Percentiles rank a stretch among this genome's conserved stretches.
These are phyloP conservation scores for Xerocomus brunneocitrinus DNA, from an alignment of 768 basidiomycete species.

Conservation along the genomic window DNA sequence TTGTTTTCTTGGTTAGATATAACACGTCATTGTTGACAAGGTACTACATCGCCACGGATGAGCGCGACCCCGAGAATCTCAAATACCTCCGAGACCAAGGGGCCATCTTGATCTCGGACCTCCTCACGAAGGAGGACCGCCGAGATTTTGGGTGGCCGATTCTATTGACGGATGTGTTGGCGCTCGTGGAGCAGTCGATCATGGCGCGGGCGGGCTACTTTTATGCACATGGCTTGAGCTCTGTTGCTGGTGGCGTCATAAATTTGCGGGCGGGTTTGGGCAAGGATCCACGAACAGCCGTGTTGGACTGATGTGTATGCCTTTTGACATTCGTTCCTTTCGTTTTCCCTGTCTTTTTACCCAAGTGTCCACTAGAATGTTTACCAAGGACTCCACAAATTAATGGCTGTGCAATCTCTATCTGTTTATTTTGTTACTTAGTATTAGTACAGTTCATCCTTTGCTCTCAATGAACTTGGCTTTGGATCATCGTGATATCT, in stretches of 20 bases:
- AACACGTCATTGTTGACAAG: conserved; percentile 5
- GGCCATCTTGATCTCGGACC: conserved; percentile 38
- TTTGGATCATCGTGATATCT: too few species aligned
- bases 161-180: conserved; percentile 41
- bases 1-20: background rate
- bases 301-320: conserved; percentile 27
- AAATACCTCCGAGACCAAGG: conserved; percentile 18
- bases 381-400: too few species aligned
- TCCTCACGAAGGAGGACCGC: conserved; percentile 39
- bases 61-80: conserved; percentile 31
- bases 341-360: too few species aligned
- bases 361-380: too few species aligned
- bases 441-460: too few species aligned
- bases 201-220: conserved; percentile 33
- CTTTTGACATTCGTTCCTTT: too few species aligned
- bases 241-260: conserved; percentile 38
- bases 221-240: conserved; percentile 38
- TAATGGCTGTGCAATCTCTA: too few species aligned
- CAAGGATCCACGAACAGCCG: conserved; percentile 30
- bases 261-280: conserved; percentile 32
- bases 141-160: conserved; percentile 39
- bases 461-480: too few species aligned
- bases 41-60: conserved; percentile 39
- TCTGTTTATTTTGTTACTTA: too few species aligned
- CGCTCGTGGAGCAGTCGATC: conserved; percentile 30